Evolutionary conservation across 2,329 filamentous ascomycete genomes (phyloP).

Genomic region (Colletotrichum tamarilloi): DNA sequence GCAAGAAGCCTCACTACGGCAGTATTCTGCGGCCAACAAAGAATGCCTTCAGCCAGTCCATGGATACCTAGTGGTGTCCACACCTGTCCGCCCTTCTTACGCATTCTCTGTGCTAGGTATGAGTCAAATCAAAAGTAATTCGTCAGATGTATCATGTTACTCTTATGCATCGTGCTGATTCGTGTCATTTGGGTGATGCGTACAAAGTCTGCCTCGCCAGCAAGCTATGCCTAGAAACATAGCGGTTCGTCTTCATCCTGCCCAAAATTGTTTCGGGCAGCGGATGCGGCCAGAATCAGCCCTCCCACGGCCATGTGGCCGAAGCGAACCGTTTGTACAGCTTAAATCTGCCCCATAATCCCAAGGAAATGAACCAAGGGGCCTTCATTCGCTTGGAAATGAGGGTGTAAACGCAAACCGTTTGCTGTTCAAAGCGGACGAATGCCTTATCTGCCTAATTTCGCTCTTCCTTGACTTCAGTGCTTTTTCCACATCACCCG

Average conservation of each 20-base stretch:
- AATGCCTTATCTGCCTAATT: background rate
- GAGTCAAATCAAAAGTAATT: background rate
- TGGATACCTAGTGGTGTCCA: background rate
- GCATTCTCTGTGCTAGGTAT: background rate
- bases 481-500: background rate
- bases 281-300: background rate
- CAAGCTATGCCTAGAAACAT: background rate
- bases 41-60: background rate
- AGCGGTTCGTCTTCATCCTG: background rate
- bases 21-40: background rate
- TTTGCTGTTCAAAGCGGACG: background rate
- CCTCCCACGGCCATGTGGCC: background rate
- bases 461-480: background rate
- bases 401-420: background rate
- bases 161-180: background rate
- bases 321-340: background rate
- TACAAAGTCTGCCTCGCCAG: background rate
- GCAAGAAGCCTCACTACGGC: no score
- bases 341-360: background rate
- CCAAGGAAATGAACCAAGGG: background rate
- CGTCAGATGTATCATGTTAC: background rate
- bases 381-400: background rate
- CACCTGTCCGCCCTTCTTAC: background rate
- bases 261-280: background rate
- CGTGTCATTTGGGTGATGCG: background rate